Percentiles rank a stretch among this genome's conserved stretches.
phyloP scores from a whole-genome alignment of 2,329 filamentous ascomycete genomes.

The Fusarium austroafricanum region DNA sequence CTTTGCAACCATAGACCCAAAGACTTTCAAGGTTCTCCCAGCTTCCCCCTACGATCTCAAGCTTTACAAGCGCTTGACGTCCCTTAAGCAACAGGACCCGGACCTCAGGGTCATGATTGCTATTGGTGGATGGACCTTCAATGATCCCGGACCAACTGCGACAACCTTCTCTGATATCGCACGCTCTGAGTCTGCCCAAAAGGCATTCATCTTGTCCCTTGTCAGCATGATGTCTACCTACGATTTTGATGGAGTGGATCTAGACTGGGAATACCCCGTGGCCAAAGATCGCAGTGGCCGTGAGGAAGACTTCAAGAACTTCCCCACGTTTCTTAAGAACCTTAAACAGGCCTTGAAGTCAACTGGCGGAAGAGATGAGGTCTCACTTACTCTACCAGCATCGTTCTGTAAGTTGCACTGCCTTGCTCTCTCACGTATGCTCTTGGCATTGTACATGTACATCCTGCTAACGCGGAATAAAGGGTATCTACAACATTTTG shows the following conservation, averaged over 20 bases:
- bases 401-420: too few relatives aligned
- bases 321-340: neutral
- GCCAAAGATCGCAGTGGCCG: slow-evolving; percentile 41
- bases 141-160: slow-evolving; percentile 28
- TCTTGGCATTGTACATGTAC: too few relatives aligned
- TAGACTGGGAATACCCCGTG: slow-evolving; percentile 48
- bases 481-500: neutral
- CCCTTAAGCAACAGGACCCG: slow-evolving; percentile 45
- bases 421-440: too few relatives aligned
- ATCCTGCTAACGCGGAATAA: too few relatives aligned
- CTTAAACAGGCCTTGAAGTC: neutral
- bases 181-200: slow-evolving; percentile 37
- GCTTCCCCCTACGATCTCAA: slow-evolving; percentile 40
- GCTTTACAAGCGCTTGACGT: slow-evolving; percentile 45
- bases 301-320: slow-evolving; percentile 38
- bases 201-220: slow-evolving; percentile 53
- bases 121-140: slow-evolving; percentile 58
- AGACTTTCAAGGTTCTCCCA: slow-evolving; percentile 42
- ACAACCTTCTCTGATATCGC: slow-evolving; percentile 42
- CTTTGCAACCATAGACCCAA: slow-evolving; percentile 40
- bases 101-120: slow-evolving; percentile 50
- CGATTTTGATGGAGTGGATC: slow-evolving; percentile 45
- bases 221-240: slow-evolving; percentile 36
- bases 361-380: neutral
- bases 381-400: neutral